Evolutionary conservation across 1,139 yeast species (phyloP), one percentile per base, ranked within the genome.

Genomic region (Magnusiomyces starmeri): DNA sequence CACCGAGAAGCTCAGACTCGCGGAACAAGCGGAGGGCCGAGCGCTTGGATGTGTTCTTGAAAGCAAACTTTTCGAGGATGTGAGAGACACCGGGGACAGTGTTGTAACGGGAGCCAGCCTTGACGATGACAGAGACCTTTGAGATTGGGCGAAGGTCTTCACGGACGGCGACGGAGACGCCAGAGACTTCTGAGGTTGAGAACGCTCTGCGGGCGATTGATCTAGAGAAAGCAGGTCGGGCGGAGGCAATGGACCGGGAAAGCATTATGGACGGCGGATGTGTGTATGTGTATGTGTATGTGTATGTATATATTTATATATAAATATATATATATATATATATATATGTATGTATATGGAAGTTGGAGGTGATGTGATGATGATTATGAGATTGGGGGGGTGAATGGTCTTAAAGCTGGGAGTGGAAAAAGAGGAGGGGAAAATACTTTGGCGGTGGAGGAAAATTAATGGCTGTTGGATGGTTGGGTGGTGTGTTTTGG

Each of bases 1-100:
- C 97, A 60, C 98, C 98, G 63, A 92, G 78, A 60, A 92, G 80
- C 75, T 94, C 99, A 53, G 92, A 75, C 74, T 94, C 98, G 73
- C 98, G 85, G 65, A 90, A 85, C 66, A 90, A 77, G 75, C 98
- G 86, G 68, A 92, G 78, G 32, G 95, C 96, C 35, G 96, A 85
- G 71, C 89, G 88, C 63, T 81, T 70, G 59, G 77, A 77, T 57
- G 96, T 89, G 77, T 85, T 85, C 70, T 86, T 61, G 76, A 85
- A 92, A 65, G 84, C 84, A 71, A 81, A 89, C 71, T 89, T 81
- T 64, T 94, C 81, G 65, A 90, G 78, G 61, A 89, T 74, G 71
- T 92, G 97, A 49, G 97, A 77, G 59, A 84, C 73, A 71, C 98
- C 98, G 57, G 89, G 82, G 68, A 82, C 80, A 42, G 64, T 48